Evolutionary conservation across 768 basidiomycete genomes (phyloP).

Genomic region (Porphyrellus cyaneotinctus): DNA sequence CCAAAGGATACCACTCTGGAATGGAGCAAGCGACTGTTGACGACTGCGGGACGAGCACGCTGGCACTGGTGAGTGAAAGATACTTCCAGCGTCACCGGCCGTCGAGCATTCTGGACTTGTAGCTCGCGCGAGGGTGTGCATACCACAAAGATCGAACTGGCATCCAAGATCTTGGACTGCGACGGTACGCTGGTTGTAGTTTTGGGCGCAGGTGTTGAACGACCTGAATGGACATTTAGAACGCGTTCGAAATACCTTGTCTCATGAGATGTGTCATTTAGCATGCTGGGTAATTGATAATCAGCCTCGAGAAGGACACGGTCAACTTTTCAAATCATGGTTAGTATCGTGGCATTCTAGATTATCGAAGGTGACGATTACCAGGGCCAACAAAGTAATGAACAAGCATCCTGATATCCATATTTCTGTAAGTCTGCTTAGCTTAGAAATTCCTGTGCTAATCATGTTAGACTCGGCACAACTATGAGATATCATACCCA

Average conservation of each 20-base stretch:
- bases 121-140: constrained; percentile 59
- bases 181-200: constrained; percentile 46
- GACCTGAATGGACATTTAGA: constrained; percentile 40
- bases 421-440: constrained; percentile 51
- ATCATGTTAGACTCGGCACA: constrained; percentile 54
- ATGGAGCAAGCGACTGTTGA: constrained; percentile 64
- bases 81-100: not conserved
- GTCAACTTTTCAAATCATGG: constrained; percentile 70
- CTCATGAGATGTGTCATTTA: constrained; percentile 92
- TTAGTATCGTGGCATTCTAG: constrained; percentile 27
- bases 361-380: not conserved
- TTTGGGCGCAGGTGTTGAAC: not conserved
- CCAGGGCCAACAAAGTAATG: constrained; percentile 68
- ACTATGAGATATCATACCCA: constrained; percentile 71
- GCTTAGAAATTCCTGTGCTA: not conserved
- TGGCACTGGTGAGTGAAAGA: constrained; percentile 48
- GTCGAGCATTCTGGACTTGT: constrained; percentile 3
- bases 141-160: constrained; percentile 68
- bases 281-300: constrained; percentile 81
- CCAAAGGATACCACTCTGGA: constrained; percentile 52
- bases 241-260: constrained; percentile 74
- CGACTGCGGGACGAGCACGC: constrained; percentile 68
- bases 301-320: constrained; percentile 69
- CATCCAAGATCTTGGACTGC: constrained; percentile 74
- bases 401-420: constrained; percentile 61